Base-by-base conservation (phyloP, 371 early-diverging fungal species). In the Syncephalastrum racemosum region DNA sequence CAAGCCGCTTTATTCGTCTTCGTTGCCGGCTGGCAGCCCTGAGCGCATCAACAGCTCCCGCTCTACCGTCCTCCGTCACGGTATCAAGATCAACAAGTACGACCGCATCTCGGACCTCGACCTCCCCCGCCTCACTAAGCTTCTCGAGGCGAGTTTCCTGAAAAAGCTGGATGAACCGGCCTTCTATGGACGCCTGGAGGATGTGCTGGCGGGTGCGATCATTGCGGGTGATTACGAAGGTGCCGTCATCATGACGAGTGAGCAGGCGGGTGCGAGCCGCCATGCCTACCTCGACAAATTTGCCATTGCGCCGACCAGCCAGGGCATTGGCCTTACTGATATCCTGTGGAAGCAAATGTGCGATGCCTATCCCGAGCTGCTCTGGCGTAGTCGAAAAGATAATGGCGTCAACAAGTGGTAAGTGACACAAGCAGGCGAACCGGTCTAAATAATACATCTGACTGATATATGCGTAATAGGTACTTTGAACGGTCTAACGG, bases 391-490 rank as follows among this genome's bases (percentile, higher is more conserved):
- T 59, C 81, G 95, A 48, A 73, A 80, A n/a, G 85, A 87, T 41
- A 97, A 97, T 62, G 90, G 89, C 0, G 95, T 97, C 18, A 97
- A 96, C 62, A 90, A 89, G 64, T 96, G 96, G 96, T 81, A 71
- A 51, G 54, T n/a, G 3, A 18, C 15, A 22, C 43, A 3, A 39
- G 42, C 14, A 1, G 8, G 6, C 31, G 22, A 18, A 10, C 4
- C 8, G 24, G n/a, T 27, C 19, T n/a, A 16, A 31, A 36, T 10
- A 13, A 8, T 36, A 20, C 16, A 24, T 54, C 15, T 45, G 20
- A 18, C 40, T 31, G 14, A 39, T 51, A 42, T 42, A 15, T 23
- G 22, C 5, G 13, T 23, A 13, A n/a, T 55, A 85, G 85, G 85
- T 95, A 95, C 55, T 95, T 94, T 84, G 94, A 93, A 54, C 77